Evolutionary conservation across 495 filamentous ascomycete species (phyloP).

Genomic region (Trichoderma orchidacearum): DNA sequence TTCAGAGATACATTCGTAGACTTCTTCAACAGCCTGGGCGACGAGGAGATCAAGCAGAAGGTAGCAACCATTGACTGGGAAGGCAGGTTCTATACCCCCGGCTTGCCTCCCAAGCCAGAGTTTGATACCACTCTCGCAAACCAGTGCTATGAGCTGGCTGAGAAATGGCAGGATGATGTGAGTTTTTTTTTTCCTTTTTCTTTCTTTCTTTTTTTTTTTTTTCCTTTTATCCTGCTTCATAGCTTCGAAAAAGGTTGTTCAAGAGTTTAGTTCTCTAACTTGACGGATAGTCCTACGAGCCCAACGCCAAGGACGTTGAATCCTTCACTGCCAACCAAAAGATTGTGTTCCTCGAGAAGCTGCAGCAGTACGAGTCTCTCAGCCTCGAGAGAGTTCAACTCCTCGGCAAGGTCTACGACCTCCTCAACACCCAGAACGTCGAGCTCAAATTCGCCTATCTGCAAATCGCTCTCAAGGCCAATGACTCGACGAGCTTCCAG

Average conservation of each 20-base stretch:
- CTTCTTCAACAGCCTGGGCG: slow-evolving; percentile 62
- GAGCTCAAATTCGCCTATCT: slow-evolving; percentile 73
- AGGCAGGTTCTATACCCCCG: slow-evolving; percentile 69
- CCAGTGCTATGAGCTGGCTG: slow-evolving; percentile 65
- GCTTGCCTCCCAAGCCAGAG: slow-evolving; percentile 75
- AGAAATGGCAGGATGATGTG: slow-evolving; percentile 53
- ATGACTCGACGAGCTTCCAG: slow-evolving; percentile 48
- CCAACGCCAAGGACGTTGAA: slow-evolving; percentile 50
- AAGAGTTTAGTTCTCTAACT: not conserved
- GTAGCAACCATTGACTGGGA: slow-evolving; percentile 75
- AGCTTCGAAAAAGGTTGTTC: slow-evolving; percentile 14
- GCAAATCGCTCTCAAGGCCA: slow-evolving; percentile 60
- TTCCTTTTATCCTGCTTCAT: slow-evolving; percentile 2
- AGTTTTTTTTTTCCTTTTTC: slow-evolving; percentile 2
- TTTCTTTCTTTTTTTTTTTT: not conserved
- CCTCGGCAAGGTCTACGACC: slow-evolving; percentile 60
- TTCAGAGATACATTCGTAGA: slow-evolving; percentile 77
- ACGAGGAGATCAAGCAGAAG: slow-evolving; percentile 45
- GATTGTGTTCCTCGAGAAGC: slow-evolving; percentile 73
- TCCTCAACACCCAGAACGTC: slow-evolving; percentile 58
- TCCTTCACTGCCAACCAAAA: slow-evolving; percentile 72
- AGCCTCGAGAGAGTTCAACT: slow-evolving; percentile 44
- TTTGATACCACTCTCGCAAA: slow-evolving; percentile 85
- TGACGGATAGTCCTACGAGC: slow-evolving; percentile 37
- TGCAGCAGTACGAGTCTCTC: slow-evolving; percentile 49